Conservation (phyloP, 2,329 filamentous ascomycete species). For the Hymenoscyphus fructigenus region DNA sequence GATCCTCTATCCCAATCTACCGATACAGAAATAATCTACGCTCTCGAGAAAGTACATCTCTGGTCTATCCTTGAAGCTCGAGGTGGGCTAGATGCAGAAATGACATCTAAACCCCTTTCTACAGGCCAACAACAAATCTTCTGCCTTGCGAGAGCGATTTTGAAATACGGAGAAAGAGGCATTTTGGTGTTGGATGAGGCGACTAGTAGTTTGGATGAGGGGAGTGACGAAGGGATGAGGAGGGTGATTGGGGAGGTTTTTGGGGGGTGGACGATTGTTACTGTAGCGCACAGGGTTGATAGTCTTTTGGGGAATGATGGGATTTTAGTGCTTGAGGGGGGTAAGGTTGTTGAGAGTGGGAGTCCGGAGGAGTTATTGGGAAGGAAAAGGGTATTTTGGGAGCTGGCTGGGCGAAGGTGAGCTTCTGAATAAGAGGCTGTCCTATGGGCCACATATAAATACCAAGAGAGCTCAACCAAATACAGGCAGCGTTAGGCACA, state of each 20-base stretch:
- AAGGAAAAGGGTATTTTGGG: not conserved
- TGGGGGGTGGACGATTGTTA: constrained; percentile 47
- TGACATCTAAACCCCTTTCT: constrained; percentile 63
- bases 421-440: no score
- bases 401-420: no score
- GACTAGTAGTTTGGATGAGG: constrained; percentile 50
- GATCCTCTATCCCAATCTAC: constrained; percentile 85
- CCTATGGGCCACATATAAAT: no score
- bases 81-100: constrained; percentile 25
- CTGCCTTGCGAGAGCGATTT: constrained; percentile 50
- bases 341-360: constrained; percentile 76
- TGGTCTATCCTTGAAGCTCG: constrained; percentile 12
- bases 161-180: constrained; percentile 49
- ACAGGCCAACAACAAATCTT: constrained; percentile 51
- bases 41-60: constrained; percentile 42
- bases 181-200: constrained; percentile 45
- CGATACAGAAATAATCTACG: constrained; percentile 41
- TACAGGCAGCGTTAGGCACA: no score
- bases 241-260: constrained; percentile 50
- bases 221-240: constrained; percentile 52
- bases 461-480: no score
- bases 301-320: constrained; percentile 46
- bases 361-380: constrained; percentile 75
- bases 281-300: constrained; percentile 27
- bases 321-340: constrained; percentile 43